These are phyloP conservation scores for Nicotiana paniculata DNA, from an alignment of 257 asterid species.

Conservation along the genomic window DNA sequence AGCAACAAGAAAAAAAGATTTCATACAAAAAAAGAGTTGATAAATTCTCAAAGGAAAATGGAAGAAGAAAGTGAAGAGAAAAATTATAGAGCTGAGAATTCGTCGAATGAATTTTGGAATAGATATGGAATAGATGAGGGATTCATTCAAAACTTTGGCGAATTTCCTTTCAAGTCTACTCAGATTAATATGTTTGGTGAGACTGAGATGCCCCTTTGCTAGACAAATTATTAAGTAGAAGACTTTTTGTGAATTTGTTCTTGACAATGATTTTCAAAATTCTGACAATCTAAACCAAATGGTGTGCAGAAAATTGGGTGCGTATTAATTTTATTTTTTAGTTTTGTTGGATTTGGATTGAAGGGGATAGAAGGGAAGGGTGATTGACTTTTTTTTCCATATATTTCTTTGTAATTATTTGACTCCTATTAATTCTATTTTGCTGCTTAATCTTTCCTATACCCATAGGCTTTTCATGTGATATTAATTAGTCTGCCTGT, in stretches of 20 bases:
- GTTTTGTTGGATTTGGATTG: not conserved
- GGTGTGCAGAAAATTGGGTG: too few species aligned
- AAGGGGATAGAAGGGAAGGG: not conserved
- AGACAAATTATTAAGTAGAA: not conserved
- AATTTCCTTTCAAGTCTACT: slow-evolving; percentile 39
- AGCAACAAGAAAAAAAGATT: slow-evolving; percentile 4
- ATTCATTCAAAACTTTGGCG: slow-evolving; percentile 36
- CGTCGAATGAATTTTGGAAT: slow-evolving; percentile 21
- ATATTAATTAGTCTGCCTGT: too few species aligned
- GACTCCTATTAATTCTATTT: not conserved
- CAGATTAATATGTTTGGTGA: slow-evolving; percentile 27
- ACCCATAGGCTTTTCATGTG: not conserved
- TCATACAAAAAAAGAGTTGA: not conserved
- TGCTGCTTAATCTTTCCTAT: not conserved
- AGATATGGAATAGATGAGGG: slow-evolving; percentile 38
- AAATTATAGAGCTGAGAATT: slow-evolving; percentile 1
- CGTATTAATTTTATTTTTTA: too few species aligned
- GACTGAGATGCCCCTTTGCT: slow-evolving; percentile 37
- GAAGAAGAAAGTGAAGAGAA: slow-evolving; percentile 32
- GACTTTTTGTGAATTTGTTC: too few species aligned
- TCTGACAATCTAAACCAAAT: too few species aligned
- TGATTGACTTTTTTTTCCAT: not conserved
- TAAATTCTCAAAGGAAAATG: slow-evolving; percentile 2
- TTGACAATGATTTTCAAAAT: too few species aligned
- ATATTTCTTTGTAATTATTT: not conserved